Evolutionary conservation across 2,329 filamentous ascomycete species (phyloP), one percentile per base, ranked within the genome.

Genomic region (Dothistroma pini): DNA sequence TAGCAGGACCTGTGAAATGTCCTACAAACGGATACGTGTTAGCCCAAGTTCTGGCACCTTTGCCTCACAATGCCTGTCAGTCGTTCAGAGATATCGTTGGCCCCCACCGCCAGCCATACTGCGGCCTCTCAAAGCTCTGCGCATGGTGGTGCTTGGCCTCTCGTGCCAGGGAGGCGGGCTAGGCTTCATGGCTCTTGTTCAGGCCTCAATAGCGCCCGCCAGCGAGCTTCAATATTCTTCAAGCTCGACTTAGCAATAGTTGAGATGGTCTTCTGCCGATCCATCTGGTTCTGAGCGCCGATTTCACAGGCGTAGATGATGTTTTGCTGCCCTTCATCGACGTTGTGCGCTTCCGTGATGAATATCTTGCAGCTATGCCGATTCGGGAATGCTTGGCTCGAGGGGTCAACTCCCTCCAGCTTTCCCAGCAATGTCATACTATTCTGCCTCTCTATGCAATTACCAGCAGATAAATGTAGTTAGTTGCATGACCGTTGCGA

Each of bases 201-300:
- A 61, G 63, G 65, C 61, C 44, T 56, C 59, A 57, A 58, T 60
- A 59, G 57, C 55, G 58, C 35, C 61, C 54, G 63, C 59, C 65
- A 63, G 54, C 52, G 56, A 47, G n/a, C 56, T 61, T 63, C 61
- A 64, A 66, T 63, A 65, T 54, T 56, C 54, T 41, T 63, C 56
- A 64, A 62, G 56, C 56, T 54, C 41, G 59, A 59, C 54, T 57
- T 21, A 53, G 57, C 38, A 44, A 47, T 62, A 62, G 49, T 38
- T 56, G 48, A 47, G n/a, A 55, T 54, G 49, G 19, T 47, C 41
- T 21, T 54, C 53, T 61, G 57, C 53, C 21, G 48, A 53, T 60
- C 29, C 53, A 65, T 47, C 61, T 21, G 59, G 19, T 60, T 64
- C 63, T 44, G 54, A 56, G 57, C n/a, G 38, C 19, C 31, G 41